phyloP scores from a whole-genome alignment of 2,329 filamentous ascomycete species.

The Fusarium subglutinans region DNA sequence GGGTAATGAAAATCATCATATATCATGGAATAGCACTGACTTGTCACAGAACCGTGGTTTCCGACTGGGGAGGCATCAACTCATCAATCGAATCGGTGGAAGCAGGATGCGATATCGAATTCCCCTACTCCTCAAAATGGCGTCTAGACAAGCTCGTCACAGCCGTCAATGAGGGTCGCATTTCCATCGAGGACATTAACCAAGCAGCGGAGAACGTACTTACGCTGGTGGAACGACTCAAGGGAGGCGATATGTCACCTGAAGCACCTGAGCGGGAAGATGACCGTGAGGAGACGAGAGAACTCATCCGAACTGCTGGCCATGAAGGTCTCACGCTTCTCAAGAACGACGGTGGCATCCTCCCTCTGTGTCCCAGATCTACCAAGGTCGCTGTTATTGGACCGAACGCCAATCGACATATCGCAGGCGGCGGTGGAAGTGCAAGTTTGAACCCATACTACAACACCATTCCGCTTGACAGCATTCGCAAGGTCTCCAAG shows the following conservation, averaged over 20 bases:
- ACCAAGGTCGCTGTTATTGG: conserved; percentile 73
- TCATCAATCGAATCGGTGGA: conserved; percentile 64
- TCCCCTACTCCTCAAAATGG: conserved; percentile 65
- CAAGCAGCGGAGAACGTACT: conserved; percentile 68
- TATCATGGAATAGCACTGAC: conserved; percentile 10
- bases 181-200: conserved; percentile 62
- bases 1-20: conserved; percentile 51
- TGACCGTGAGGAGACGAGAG: conserved; percentile 65
- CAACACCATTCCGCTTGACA: conserved; percentile 68
- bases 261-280: conserved; percentile 68
- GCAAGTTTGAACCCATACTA: conserved; percentile 76
- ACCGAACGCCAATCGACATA: conserved; percentile 72
- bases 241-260: conserved; percentile 65
- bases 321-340: conserved; percentile 70
- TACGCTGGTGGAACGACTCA: conserved; percentile 68
- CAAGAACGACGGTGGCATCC: conserved; percentile 68
- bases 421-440: conserved; percentile 74
- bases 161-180: conserved; percentile 59
- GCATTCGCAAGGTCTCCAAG: conserved; percentile 64
- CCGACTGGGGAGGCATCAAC: conserved; percentile 68
- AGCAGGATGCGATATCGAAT: conserved; percentile 67
- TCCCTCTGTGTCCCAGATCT: conserved; percentile 65
- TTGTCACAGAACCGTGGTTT: conserved; percentile 60
- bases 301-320: conserved; percentile 68
- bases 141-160: conserved; percentile 65